Percentiles rank a stretch among this genome's conserved stretches.
phyloP scores from a whole-genome alignment of 2,329 filamentous ascomycete genomes.

The Rutstroemia sp. region DNA sequence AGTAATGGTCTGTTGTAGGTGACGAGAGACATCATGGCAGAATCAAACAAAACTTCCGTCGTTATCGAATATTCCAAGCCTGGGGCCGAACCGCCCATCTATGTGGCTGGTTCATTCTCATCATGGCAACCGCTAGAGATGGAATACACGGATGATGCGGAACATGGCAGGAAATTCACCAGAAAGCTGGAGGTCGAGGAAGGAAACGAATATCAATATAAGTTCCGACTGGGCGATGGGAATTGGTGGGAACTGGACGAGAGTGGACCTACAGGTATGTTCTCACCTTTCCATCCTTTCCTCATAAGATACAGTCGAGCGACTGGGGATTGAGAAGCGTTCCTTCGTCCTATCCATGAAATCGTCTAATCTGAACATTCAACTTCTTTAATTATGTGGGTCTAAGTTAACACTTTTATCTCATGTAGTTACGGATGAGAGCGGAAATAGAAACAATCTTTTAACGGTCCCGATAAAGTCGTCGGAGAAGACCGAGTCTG shows the following conservation, averaged over 20 bases:
- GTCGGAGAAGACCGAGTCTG: background rate
- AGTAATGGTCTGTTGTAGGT: conserved; percentile 1
- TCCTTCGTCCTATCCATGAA: too few relatives aligned
- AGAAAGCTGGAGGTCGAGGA: conserved; percentile 47
- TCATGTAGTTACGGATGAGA: conserved; percentile 40
- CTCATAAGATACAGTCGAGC: background rate
- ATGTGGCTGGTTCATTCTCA: conserved; percentile 62
- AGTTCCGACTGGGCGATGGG: conserved; percentile 59
- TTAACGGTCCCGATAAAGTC: conserved; percentile 29
- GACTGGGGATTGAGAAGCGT: too few relatives aligned
- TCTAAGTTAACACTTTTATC: conserved; percentile 3
- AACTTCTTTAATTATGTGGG: background rate
- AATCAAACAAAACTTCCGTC: conserved; percentile 6
- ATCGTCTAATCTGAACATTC: too few relatives aligned
- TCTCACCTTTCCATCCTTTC: background rate
- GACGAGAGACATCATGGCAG: conserved; percentile 2
- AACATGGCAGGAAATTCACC: conserved; percentile 48
- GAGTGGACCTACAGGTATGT: conserved; percentile 48
- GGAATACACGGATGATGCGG: conserved; percentile 40
- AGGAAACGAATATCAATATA: conserved; percentile 62
- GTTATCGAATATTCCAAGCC: conserved; percentile 51
- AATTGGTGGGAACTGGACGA: conserved; percentile 68
- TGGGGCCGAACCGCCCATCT: conserved; percentile 59
- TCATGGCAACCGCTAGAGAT: conserved; percentile 64
- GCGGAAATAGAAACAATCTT: conserved; percentile 47